Evolutionary conservation across 2,329 filamentous ascomycete genomes (phyloP), one percentile per base, ranked within the genome.

Genomic region (Pseudogymnoascus sp.): DNA sequence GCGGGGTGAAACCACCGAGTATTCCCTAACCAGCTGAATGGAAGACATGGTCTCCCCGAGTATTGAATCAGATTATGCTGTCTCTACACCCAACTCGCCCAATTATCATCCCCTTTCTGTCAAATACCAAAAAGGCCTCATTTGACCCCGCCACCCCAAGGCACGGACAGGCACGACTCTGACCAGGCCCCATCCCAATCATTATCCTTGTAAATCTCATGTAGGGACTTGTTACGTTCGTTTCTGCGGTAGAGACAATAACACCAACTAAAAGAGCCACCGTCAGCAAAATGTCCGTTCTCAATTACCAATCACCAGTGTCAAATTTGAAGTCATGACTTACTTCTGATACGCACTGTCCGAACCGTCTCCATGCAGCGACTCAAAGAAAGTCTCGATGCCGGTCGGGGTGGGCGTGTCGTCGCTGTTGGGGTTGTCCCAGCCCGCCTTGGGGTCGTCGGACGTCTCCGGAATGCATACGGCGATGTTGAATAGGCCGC

Each of bases 11-110:
- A 52, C 45, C n/a, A 31, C n/a, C 25, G 25, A 52, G 6, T 52
- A 52, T 31, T 31, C 45, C 45, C 45, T 52, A 52, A 31, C 45
- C 45, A 52, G 45, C 45, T 52, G 45, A 52, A 52, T 31, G 18
- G 11, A 52, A 52, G 45, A 52, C 45, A 52, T 52, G 45, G n/a
- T 31, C 4, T 31, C 11, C 45, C 8, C 25, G n/a, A 16, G 8
- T 7, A 52, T 31, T 31, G n/a, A 52, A 52, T 52, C 25, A 52
- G 12, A 31, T 31, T 52, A 25, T 16, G 45, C 25, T 12, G 45
- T 4, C n/a, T 49, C 21, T 31, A 52, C 12, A 18, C n/a, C 43
- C 25, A 31, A 52, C 25, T 9, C 45, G n/a, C 45, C 25, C 43
- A 14, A n/a, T 23, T 14, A 14, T 25, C 21, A 25, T 25, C 21